Base-by-base conservation (phyloP, 2,329 filamentous ascomycete species). In the Trichoderma atroviride region DNA sequence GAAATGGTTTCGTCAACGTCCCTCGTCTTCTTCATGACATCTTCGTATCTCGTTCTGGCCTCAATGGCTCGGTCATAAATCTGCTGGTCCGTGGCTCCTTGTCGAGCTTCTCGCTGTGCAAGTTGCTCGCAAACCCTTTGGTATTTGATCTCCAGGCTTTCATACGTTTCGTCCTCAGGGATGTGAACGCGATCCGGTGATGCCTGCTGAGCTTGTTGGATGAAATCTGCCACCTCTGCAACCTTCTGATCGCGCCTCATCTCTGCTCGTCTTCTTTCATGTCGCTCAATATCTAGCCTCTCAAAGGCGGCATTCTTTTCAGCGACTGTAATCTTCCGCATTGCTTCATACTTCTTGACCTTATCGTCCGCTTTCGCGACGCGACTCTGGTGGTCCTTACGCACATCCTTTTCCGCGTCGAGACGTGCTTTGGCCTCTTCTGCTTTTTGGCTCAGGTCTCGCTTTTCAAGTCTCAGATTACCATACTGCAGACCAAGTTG, bases 1-100 rank as follows among this genome's bases (percentile, higher is more conserved):
- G 70, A 74, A 59, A 86, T 82, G 29, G 83, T 84, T 64, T 81
- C 76, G 68, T 79, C 72, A 4, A 81, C 73, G n/a, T 79, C 79
- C 37, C 76, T 73, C 13, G 84, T 82, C 57, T 83, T 79, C 13
- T 78, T 78, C 62, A 78, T 79, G 7, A 84, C 83, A 24, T 82
- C 78, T 1, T 84, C 78, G 43, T 83, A 85, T 52, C 79, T 81
- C 27, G 79, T 75, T 33, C 77, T 79, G 5, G 83, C 79, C 70
- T 82, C 79, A 4, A 75, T 73, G 16, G 84, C 80, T 10, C 82
- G 81, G 37, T 85, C 82, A 65, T 86, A 84, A 60, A 93, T 90
- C 74, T 92, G 82, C 71, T 91, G 83, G 64, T 91, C 88, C 24
- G 86, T 84, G 63, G 86, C 89, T 29, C 92, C 91, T 57, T 89